Evolutionary conservation across 2,329 filamentous ascomycete species (phyloP).

Genomic region (Apiospora rasikravindrae): DNA sequence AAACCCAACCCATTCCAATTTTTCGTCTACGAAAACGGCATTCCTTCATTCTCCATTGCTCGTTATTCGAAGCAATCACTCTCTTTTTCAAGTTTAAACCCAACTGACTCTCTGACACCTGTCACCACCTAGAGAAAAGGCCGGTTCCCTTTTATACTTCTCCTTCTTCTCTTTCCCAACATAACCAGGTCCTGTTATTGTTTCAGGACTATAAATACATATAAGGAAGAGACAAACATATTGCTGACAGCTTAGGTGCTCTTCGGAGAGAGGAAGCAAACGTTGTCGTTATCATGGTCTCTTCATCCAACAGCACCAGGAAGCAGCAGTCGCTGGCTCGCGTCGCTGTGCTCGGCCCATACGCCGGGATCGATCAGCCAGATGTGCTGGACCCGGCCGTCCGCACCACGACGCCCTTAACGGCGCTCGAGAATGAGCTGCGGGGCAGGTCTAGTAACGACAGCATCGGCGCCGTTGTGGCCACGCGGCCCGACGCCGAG

Average conservation of each 20-base stretch:
- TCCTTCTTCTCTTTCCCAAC: not conserved
- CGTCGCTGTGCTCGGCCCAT: constrained; percentile 15
- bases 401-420: constrained; percentile 18
- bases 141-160: not conserved
- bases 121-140: not conserved
- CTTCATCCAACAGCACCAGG: not conserved
- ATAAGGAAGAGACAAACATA: not conserved
- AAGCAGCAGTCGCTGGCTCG: constrained; percentile 18
- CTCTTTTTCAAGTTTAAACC: not conserved
- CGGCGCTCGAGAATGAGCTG: constrained; percentile 19
- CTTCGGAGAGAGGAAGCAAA: not conserved
- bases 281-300: not conserved
- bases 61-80: not conserved
- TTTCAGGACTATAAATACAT: not conserved
- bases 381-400: not conserved
- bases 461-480: constrained; percentile 18
- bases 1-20: not conserved
- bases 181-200: not conserved
- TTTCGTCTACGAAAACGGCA: constrained; percentile 1
- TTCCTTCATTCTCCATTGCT: not conserved
- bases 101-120: not conserved
- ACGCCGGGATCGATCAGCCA: not conserved
- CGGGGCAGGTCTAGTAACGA: constrained; percentile 18
- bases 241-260: not conserved
- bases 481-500: constrained; percentile 12